Evolutionary conservation across 345 rosid genomes (phyloP), one percentile per base, ranked within the genome.

Genomic region (Ceriops zippeliana): DNA sequence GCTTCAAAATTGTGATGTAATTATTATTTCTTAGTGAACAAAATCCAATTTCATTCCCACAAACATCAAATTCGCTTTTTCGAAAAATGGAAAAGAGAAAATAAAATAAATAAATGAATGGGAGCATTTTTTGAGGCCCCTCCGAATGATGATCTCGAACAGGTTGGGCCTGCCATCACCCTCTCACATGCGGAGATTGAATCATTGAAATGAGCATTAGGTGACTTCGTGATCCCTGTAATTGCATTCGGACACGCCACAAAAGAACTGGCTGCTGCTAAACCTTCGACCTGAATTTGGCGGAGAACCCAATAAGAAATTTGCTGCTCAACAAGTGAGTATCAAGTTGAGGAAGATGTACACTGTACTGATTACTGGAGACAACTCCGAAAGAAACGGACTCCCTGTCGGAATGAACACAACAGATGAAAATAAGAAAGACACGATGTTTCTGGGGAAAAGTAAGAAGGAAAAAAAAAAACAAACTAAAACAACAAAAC

Each of bases 351-450:
- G 57, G 15, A 22, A 49, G 21, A 60, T 1, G 16, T 53, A 1
- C 16, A 27, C 9, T n/a, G 56, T 35, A 6, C 5, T 52, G 5
- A 24, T 79, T 79, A 84, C 67, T 76, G 83, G 69, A 93, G 96
- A 76, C 95, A 91, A 68, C 83, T 91, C 76, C 93, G 82, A 70
- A 91, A 93, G 83, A 89, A 89, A 51, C 97, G 89, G 76, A 88
- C 76, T 62, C 95, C 97, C 96, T 93, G 96, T 74, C 37, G 58
- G 65, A 63, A 42, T 20, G 35, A 65, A 30, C 7, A 69, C 6
- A 21, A 69, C 6, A 21, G 7, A 28, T 54, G 13, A 17, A 22
- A 51, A 30, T 7, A 17, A 30, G 53, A 19, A 57, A 49, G 58
- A 34, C 27, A 24, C 24, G 52, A 58, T 35, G 26, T 28, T 10